Base-by-base conservation (phyloP, 805 yeast species). In the Pichia gijzeniarum region DNA sequence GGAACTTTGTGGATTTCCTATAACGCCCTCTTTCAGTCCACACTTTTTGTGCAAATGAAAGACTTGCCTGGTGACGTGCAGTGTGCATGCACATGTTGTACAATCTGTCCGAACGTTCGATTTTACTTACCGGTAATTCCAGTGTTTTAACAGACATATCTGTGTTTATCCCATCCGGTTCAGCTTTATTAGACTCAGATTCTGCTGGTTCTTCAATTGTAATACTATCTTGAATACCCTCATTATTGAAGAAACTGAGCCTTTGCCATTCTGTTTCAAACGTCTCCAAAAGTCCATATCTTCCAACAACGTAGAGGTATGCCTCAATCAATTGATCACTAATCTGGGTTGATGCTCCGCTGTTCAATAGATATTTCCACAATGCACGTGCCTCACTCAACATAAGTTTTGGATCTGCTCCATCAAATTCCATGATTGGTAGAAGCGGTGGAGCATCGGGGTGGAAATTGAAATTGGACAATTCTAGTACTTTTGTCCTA, bases 11-110 rank as follows among this genome's bases (percentile, higher is more conserved):
- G 0, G 85, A 71, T 48, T 76, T 77, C 42, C 96, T 70, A 64
- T 73, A 88, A 19, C 60, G 49, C 2, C 96, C 96, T 55, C 97
- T 75, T 56, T 85, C 95, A 2, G 65, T 62, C 95, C 96, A 89
- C 1, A 85, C 68, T 21, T 64, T 61, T 45, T 78, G 79, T 4
- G 89, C 90, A 57, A 83, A 76, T 0, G 68, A 69, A 35, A 72
- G 61, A 54, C 81, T 74, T 34, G 71, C 69, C 56, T 75, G 75
- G 39, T 69, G 67, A 12, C 73, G 72, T 1, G 91, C 85, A 1
- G 91, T 91, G 47, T 74, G 70, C 55, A 87, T 64, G 8, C 85
- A 80, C 25, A 80, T 66, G 41, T 73, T 73, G 58, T 84, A 88
- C 2, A 80, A 59, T 30, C 72, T 60, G 34, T 78, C 73, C 46